phyloP scores from a whole-genome alignment of 345 rosid genomes.

The Lenwebbia sp. region DNA sequence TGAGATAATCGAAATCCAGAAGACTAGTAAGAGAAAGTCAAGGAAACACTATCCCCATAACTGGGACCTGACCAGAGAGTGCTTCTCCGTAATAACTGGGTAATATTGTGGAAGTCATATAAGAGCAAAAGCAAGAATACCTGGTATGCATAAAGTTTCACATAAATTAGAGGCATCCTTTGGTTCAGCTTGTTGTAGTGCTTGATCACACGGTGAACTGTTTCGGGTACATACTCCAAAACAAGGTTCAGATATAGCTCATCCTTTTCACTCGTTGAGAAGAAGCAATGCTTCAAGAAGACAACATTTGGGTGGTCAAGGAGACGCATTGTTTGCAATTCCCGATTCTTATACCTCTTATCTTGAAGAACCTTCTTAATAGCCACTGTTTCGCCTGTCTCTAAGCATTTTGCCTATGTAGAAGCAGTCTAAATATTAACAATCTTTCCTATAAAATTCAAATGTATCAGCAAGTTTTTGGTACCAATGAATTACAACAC shows the following conservation, averaged over 20 bases:
- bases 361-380: constrained; percentile 19
- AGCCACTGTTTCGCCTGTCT: constrained; percentile 18
- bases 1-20: background rate
- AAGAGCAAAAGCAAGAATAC: background rate
- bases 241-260: constrained; percentile 19
- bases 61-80: background rate
- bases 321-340: constrained; percentile 15
- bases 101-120: background rate
- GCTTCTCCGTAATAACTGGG: background rate
- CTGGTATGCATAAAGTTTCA: constrained; percentile 17
- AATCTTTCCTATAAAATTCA: background rate
- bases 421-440: background rate
- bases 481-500: background rate
- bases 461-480: background rate
- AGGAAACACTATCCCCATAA: background rate
- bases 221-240: constrained; percentile 18
- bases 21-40: background rate
- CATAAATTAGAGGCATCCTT: constrained; percentile 13
- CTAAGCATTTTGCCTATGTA: constrained; percentile 14
- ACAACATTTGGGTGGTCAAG: constrained; percentile 21
- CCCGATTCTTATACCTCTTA: constrained; percentile 21
- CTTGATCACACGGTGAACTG: constrained; percentile 12
- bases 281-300: constrained; percentile 13
- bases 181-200: constrained; percentile 17
- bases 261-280: constrained; percentile 12